Conservation (phyloP, 768 basidiomycete genomes). For the Leucogyrophana mollusca region DNA sequence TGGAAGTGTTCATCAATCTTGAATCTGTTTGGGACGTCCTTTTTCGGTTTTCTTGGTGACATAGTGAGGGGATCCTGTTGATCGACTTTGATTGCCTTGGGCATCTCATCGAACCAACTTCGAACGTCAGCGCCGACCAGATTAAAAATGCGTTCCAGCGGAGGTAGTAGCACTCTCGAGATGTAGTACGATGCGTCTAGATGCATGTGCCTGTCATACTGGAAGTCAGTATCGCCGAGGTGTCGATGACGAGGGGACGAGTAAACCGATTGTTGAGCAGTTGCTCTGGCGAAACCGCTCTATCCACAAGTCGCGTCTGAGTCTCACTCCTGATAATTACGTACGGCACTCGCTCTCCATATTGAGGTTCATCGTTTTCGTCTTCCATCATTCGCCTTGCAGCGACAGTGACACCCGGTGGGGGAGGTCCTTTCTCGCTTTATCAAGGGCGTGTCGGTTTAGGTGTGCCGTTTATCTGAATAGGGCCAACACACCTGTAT, state of each 20-base stretch:
- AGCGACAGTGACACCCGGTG: conserved; percentile 90
- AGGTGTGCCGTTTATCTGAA: not conserved
- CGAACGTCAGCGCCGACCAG: conserved; percentile 86
- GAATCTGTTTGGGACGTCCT: conserved; percentile 32
- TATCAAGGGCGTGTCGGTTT: not conserved
- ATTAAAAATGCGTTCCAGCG: conserved; percentile 87
- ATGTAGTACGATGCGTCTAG: conserved; percentile 94
- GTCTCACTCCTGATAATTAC: conserved; percentile 72
- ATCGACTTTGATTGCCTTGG: conserved; percentile 47
- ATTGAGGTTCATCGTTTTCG: conserved; percentile 81
- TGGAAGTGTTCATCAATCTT: conserved; percentile 78
- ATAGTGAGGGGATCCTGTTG: conserved; percentile 32
- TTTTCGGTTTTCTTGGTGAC: conserved; percentile 36
- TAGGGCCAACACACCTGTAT: conserved; percentile 61
- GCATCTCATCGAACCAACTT: conserved; percentile 88
- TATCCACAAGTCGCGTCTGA: conserved; percentile 65
- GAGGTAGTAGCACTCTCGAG: conserved; percentile 80
- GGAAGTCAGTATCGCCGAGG: not conserved
- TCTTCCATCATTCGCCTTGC: conserved; percentile 72
- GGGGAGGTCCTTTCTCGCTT: conserved; percentile 83
- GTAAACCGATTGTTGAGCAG: conserved; percentile 60
- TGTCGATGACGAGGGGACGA: not conserved
- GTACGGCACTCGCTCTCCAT: conserved; percentile 92
- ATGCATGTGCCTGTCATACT: conserved; percentile 50
- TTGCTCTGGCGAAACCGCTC: conserved; percentile 73